Conservation (phyloP, 1,284 basidiomycete genomes). For the Termitomyces sp. region DNA sequence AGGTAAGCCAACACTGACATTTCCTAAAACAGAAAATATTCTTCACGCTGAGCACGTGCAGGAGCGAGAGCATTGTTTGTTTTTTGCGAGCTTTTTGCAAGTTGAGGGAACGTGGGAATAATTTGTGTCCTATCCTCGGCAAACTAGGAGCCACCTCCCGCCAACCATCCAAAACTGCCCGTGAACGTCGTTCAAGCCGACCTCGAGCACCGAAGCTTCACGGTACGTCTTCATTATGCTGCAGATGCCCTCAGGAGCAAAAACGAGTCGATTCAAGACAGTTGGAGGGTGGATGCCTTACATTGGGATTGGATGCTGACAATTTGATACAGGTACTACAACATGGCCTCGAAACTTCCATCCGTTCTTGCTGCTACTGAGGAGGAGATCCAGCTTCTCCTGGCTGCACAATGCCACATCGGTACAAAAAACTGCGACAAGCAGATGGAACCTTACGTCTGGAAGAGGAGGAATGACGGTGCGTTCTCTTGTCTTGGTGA, state of each 20-base stretch:
- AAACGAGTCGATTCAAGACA: slow-evolving; percentile 26
- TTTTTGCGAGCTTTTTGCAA: neutral
- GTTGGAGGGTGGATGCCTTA: slow-evolving; percentile 36
- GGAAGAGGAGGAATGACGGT: slow-evolving; percentile 96
- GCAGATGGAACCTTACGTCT: slow-evolving; percentile 98
- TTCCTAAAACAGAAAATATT: too few relatives aligned
- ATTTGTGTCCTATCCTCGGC: slow-evolving; percentile 20
- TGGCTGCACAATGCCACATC: slow-evolving; percentile 95
- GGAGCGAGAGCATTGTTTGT: too few relatives aligned
- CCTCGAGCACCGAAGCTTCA: slow-evolving; percentile 32
- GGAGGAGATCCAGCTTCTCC: slow-evolving; percentile 94
- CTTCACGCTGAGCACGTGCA: too few relatives aligned
- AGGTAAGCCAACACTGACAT: neutral
- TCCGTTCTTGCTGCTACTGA: slow-evolving; percentile 90
- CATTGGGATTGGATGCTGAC: slow-evolving; percentile 19
- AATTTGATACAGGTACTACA: slow-evolving; percentile 27
- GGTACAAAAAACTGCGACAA: slow-evolving; percentile 99
- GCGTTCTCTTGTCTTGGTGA: slow-evolving; percentile 25
- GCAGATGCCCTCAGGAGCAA: slow-evolving; percentile 20
- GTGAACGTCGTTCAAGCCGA: slow-evolving; percentile 38
- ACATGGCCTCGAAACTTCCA: slow-evolving; percentile 83
- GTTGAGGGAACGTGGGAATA: slow-evolving; percentile 29
- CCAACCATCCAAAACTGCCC: slow-evolving; percentile 32
- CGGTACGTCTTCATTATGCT: slow-evolving; percentile 29
- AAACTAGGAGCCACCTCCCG: slow-evolving; percentile 28